Percentiles rank a stretch among this genome's conserved stretches.
Conservation (phyloP, 805 yeast species). For the Debaryomyces castellii region DNA sequence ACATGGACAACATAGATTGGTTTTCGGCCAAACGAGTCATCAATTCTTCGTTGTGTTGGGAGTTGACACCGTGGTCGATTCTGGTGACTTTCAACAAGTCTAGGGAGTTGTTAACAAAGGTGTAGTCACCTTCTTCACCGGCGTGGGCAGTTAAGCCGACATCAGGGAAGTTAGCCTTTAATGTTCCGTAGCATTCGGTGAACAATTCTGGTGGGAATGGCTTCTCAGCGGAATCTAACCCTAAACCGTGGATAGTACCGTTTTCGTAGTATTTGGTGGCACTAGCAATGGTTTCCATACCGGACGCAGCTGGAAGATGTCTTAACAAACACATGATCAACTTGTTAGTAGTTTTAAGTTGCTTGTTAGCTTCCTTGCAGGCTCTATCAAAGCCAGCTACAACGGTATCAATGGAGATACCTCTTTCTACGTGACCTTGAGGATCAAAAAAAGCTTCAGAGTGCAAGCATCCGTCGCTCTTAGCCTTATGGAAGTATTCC, state of each 20-base stretch:
- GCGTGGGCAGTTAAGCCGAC: slow-evolving; percentile 80
- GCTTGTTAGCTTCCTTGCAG: slow-evolving; percentile 55
- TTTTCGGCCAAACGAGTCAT: slow-evolving; percentile 56
- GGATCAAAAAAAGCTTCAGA: slow-evolving; percentile 84
- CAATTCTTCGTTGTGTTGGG: slow-evolving; percentile 53
- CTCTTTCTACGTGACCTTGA: slow-evolving; percentile 76
- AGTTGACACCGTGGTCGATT: slow-evolving; percentile 79
- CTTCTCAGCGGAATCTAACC: slow-evolving; percentile 77
- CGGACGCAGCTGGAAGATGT: slow-evolving; percentile 64
- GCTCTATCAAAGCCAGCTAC: slow-evolving; percentile 69
- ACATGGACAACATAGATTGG: slow-evolving; percentile 62
- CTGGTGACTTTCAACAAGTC: slow-evolving; percentile 62
- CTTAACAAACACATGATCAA: slow-evolving; percentile 81
- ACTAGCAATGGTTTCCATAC: slow-evolving; percentile 54
- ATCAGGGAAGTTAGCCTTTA: slow-evolving; percentile 49
- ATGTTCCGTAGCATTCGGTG: slow-evolving; percentile 55
- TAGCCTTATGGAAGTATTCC: slow-evolving; percentile 63
- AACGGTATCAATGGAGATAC: slow-evolving; percentile 57
- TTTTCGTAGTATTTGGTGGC: slow-evolving; percentile 52
- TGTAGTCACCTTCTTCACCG: slow-evolving; percentile 84
- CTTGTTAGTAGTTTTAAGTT: slow-evolving; percentile 64
- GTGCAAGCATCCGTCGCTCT: slow-evolving; percentile 60
- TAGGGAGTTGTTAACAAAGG: slow-evolving; percentile 59
- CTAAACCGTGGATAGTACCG: slow-evolving; percentile 72
- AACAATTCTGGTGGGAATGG: slow-evolving; percentile 77